These are phyloP conservation scores for Galerina marginata DNA, from an alignment of 768 basidiomycete genomes.

Conservation along the genomic window DNA sequence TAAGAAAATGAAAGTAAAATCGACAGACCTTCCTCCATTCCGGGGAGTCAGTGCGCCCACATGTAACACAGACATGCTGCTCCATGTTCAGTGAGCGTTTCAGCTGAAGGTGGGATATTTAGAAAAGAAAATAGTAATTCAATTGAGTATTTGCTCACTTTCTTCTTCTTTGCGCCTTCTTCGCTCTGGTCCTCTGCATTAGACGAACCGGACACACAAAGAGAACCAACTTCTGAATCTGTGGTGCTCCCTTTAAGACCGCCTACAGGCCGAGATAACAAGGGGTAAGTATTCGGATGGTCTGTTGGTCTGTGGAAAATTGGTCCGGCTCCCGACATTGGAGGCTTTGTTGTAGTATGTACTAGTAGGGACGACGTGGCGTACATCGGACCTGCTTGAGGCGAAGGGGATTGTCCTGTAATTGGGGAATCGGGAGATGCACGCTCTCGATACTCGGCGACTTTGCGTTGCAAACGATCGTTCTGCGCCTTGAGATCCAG, in stretches of 20 bases:
- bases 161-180: conserved; percentile 65
- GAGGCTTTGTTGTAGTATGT: conserved; percentile 13
- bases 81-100: conserved; percentile 59
- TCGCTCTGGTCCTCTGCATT: conserved; percentile 50
- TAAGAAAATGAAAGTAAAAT: not conserved
- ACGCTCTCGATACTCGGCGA: conserved; percentile 46
- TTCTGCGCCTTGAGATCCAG: conserved; percentile 91
- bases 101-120: conserved; percentile 29
- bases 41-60: conserved; percentile 94
- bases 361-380: conserved; percentile 35
- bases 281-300: not conserved
- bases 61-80: conserved; percentile 88
- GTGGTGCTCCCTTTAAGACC: not conserved
- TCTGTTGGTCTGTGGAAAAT: not conserved
- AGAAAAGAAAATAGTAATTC: not conserved
- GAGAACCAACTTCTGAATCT: conserved; percentile 8
- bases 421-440: conserved; percentile 29
- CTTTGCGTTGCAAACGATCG: conserved; percentile 71
- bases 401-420: conserved; percentile 27
- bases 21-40: conserved; percentile 88
- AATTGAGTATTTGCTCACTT: conserved; percentile 42
- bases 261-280: conserved; percentile 2
- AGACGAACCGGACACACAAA: conserved; percentile 19
- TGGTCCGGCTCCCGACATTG: not conserved
- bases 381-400: conserved; percentile 37